phyloP scores from a whole-genome alignment of 768 basidiomycete species.

The Rhodotorula babjevae region DNA sequence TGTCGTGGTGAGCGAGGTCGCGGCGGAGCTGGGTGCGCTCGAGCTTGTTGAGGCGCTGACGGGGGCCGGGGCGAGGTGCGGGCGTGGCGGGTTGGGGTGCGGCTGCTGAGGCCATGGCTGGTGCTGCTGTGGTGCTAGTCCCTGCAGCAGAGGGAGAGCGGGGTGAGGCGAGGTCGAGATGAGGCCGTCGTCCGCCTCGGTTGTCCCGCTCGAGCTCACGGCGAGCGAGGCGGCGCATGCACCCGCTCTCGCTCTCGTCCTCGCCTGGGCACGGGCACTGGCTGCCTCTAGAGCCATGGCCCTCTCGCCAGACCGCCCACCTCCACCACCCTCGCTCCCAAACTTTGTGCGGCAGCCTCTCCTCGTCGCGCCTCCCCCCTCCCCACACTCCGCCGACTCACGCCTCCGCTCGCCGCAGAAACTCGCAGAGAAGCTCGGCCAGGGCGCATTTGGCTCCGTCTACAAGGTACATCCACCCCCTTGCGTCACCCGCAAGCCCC shows the following conservation, averaged over 20 bases:
- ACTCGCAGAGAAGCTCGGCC: slow-evolving; percentile 35
- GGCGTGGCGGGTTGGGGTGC: background rate
- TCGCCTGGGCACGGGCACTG: background rate
- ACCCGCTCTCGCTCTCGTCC: background rate
- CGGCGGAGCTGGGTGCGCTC: slow-evolving; percentile 3
- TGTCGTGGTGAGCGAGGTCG: background rate
- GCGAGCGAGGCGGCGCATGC: background rate
- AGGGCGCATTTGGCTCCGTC: slow-evolving; percentile 36
- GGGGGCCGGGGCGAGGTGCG: background rate
- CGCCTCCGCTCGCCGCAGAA: slow-evolving; percentile 5
- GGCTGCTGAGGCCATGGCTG: background rate
- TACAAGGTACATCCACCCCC: slow-evolving; percentile 12
- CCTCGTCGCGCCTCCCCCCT: background rate
- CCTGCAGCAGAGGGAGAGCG: too few species aligned
- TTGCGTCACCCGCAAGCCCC: too few species aligned
- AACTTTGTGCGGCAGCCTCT: slow-evolving; percentile 19
- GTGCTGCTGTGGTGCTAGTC: fast-evolving
- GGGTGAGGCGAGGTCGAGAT: background rate
- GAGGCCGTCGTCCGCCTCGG: too few species aligned
- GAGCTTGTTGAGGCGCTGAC: background rate
- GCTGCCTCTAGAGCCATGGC: background rate
- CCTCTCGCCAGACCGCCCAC: background rate
- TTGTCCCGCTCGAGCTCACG: background rate
- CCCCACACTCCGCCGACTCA: background rate
- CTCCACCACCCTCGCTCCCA: slow-evolving; percentile 13